Percentiles rank a stretch among this genome's conserved stretches.
phyloP scores from a whole-genome alignment of 148 eudicot species.

The Camellia japonica region DNA sequence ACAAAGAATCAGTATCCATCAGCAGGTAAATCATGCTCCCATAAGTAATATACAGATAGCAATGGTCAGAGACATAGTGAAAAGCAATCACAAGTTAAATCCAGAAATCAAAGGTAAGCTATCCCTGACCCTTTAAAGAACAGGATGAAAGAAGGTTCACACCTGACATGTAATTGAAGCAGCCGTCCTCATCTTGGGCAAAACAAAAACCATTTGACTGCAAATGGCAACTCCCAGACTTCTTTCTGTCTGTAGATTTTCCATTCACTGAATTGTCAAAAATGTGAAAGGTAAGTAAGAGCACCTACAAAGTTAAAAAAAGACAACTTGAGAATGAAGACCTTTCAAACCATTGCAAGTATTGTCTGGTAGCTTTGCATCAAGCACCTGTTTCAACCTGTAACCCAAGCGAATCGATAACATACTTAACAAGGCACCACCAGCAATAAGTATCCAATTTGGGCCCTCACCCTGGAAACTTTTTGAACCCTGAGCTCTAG shows the following conservation, averaged over 20 bases:
- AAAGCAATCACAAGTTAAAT: conserved; percentile 3
- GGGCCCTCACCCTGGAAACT: conserved; percentile 61
- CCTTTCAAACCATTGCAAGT: conserved; percentile 42
- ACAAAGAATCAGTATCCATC: neutral
- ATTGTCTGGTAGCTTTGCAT: conserved; percentile 51
- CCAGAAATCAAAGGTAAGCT: conserved; percentile 4
- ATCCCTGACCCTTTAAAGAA: neutral
- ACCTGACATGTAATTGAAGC: conserved; percentile 65
- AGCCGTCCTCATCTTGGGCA: conserved; percentile 58
- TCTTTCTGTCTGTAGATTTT: conserved; percentile 44
- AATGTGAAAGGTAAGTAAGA: conserved; percentile 11
- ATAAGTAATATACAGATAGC: neutral
- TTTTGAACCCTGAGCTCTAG: conserved; percentile 51
- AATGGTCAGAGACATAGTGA: neutral
- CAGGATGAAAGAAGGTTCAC: conserved; percentile 14
- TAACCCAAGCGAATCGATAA: conserved; percentile 82
- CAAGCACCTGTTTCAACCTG: conserved; percentile 85
- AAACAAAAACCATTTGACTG: conserved; percentile 59
- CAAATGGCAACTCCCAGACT: conserved; percentile 43
- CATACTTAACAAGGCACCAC: conserved; percentile 89
- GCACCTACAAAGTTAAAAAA: neutral
- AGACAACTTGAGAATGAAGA: conserved; percentile 13
- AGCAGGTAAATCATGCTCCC: neutral
- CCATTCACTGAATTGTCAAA: conserved; percentile 42
- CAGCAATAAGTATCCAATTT: conserved; percentile 86